Base-by-base conservation (phyloP, 75 land plant species). In the Pinus albicaulis region DNA sequence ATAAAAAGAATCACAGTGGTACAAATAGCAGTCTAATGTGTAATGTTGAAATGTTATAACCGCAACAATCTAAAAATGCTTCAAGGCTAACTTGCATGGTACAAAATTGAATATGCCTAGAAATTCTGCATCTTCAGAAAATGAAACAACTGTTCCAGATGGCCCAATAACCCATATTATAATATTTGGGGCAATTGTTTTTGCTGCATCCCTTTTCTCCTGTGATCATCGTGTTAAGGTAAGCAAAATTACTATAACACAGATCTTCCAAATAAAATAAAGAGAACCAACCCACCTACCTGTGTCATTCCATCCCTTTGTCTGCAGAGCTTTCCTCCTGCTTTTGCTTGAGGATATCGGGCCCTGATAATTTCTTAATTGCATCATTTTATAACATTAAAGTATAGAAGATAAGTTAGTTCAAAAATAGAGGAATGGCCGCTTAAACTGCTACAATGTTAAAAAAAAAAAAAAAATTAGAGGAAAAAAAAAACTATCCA, bases 291-390 rank as follows among this genome's bases (percentile, higher is more conserved):
- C 58, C n/a, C n/a, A n/a, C n/a, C 4, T 76, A 96, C 99, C 94
- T 89, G 84, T 56, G 88, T 98, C 69, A 44, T 44, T 44, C 88
- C 99, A 75, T 91, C 92, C 36, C 78, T 82, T 48, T 84, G 94
- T 77, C 90, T 96, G 77, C 85, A 82, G 17, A 61, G 73, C 60
- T 87, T 15, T 89, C 92, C 78, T 93, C 96, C 11, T 82, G 74
- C 82, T 90, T 96, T 78, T 91, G 88, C 80, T 89, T 84, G 28
- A 77, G 75, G 19, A 96, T 88, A 72, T 93, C 97, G 74, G 87
- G 96, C 20, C 95, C 93, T 71, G 91, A 79, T 55, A 96, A 93
- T 84, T 93, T 96, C 76, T 91, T 91, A 23, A 96, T 96, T 63
- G 99, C 99, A 41, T 84, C 88, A 24, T 88, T 96, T 96, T 96